A percentile compares a stretch with the other conserved stretches of the same genome.
Conservation (phyloP, 2,329 filamentous ascomycete species). For the Aspergillus glaucus region DNA sequence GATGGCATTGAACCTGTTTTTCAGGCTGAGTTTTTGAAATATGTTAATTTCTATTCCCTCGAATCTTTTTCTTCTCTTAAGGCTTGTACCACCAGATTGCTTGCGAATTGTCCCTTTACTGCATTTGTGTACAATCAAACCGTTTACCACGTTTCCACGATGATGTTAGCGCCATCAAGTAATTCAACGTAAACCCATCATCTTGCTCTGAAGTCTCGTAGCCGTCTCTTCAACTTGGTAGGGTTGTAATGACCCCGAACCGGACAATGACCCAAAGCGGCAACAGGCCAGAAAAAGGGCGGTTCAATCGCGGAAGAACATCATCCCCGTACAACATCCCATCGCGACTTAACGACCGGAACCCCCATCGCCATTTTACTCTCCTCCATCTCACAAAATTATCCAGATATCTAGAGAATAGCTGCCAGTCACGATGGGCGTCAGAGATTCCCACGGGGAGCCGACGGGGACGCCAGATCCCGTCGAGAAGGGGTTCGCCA, state of each 20-base stretch:
- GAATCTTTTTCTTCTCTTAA: background rate
- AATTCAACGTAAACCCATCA: background rate
- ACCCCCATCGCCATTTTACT: constrained; percentile 10
- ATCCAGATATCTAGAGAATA: constrained; percentile 1
- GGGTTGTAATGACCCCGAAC: constrained; percentile 8
- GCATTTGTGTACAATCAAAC: background rate
- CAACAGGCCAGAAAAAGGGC: constrained; percentile 9
- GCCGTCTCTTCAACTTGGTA: background rate
- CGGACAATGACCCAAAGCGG: constrained; percentile 9
- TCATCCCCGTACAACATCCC: constrained; percentile 7
- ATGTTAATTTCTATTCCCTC: background rate
- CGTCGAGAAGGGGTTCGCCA: constrained; percentile 73
- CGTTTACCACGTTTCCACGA: background rate
- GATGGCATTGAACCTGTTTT: constrained; percentile 28
- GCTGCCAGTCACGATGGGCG: constrained; percentile 43
- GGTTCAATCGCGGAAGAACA: constrained; percentile 11
- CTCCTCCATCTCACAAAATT: background rate
- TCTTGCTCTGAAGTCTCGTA: too few relatives aligned
- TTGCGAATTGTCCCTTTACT: background rate
- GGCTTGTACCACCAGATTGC: background rate
- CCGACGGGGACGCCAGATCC: constrained; percentile 51
- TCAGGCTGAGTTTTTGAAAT: background rate
- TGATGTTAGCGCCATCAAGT: background rate
- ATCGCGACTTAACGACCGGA: background rate
- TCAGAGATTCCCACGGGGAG: constrained; percentile 50